These are phyloP conservation scores for Mortierella sp. DNA, from an alignment of 371 early-diverging fungal genomes.

Conservation along the genomic window DNA sequence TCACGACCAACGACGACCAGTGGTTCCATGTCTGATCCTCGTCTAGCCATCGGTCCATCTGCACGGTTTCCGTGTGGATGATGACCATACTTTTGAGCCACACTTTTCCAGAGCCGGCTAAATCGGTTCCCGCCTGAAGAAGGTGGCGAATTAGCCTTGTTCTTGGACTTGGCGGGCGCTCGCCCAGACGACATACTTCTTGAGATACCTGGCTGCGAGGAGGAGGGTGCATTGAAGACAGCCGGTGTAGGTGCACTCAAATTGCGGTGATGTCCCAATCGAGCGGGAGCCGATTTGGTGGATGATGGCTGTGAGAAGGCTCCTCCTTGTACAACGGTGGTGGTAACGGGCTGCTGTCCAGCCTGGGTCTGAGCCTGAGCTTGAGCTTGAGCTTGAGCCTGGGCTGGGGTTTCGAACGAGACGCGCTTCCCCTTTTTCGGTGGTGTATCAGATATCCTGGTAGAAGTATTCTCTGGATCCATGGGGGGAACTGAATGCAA, in stretches of 20 bases:
- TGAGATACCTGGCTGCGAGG: background rate
- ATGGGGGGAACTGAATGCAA: too few relatives aligned
- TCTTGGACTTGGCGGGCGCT: background rate
- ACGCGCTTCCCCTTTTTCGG: too few relatives aligned
- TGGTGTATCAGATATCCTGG: too few relatives aligned
- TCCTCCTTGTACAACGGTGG: background rate
- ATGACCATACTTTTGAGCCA: slow-evolving; percentile 21
- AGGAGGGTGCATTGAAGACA: background rate
- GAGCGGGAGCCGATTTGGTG: background rate
- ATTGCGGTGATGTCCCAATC: slow-evolving; percentile 22
- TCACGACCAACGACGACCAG: slow-evolving; percentile 5
- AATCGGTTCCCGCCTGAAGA: slow-evolving; percentile 16
- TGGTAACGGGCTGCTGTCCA: too few relatives aligned
- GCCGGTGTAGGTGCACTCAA: slow-evolving; percentile 17
- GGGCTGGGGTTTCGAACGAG: too few relatives aligned
- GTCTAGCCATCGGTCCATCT: slow-evolving; percentile 5
- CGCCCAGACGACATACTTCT: slow-evolving; percentile 2
- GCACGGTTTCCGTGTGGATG: background rate
- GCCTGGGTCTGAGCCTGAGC: too few relatives aligned
- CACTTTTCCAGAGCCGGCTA: slow-evolving; percentile 27
- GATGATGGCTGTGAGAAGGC: background rate
- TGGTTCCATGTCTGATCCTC: slow-evolving; percentile 26
- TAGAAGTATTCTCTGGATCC: too few relatives aligned
- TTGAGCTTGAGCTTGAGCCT: too few relatives aligned
- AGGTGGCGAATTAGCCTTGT: slow-evolving; percentile 1